phyloP scores from a whole-genome alignment of 2,329 filamentous ascomycete genomes.

The Phialophora chinensis region DNA sequence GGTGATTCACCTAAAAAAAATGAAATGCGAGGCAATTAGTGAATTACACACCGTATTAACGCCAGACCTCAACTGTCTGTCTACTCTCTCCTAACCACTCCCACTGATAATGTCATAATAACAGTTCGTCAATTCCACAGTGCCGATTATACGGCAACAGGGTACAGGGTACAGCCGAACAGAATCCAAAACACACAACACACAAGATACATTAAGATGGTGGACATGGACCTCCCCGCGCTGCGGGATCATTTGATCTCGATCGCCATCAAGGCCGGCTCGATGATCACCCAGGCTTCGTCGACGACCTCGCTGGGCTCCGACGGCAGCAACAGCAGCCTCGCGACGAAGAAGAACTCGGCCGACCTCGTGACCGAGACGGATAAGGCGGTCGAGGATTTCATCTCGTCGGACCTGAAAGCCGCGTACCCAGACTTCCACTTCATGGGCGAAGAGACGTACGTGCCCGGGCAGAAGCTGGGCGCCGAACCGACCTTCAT shows the following conservation, averaged over 20 bases:
- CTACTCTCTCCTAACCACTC: neutral
- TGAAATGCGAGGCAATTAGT: too few species aligned
- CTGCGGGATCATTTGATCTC: slow-evolving; percentile 52
- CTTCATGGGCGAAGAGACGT: slow-evolving; percentile 67
- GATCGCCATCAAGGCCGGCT: slow-evolving; percentile 50
- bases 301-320: slow-evolving; percentile 39
- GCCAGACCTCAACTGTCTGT: too few species aligned
- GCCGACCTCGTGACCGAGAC: slow-evolving; percentile 69
- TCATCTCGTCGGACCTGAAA: slow-evolving; percentile 59
- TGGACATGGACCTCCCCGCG: slow-evolving; percentile 31
- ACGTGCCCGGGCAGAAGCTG: slow-evolving; percentile 60
- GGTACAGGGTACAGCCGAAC: neutral
- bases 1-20: neutral
- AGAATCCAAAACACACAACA: neutral
- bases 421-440: slow-evolving; percentile 57
- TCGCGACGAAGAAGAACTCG: slow-evolving; percentile 56
- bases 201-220: neutral
- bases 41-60: too few species aligned
- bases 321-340: slow-evolving; percentile 31
- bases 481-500: slow-evolving; percentile 64
- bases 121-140: neutral
- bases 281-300: slow-evolving; percentile 52
- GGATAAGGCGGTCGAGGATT: slow-evolving; percentile 65
- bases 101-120: neutral
- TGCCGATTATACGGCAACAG: too few species aligned